phyloP scores from a whole-genome alignment of 331 rosid species.

The Malus hybrid region DNA sequence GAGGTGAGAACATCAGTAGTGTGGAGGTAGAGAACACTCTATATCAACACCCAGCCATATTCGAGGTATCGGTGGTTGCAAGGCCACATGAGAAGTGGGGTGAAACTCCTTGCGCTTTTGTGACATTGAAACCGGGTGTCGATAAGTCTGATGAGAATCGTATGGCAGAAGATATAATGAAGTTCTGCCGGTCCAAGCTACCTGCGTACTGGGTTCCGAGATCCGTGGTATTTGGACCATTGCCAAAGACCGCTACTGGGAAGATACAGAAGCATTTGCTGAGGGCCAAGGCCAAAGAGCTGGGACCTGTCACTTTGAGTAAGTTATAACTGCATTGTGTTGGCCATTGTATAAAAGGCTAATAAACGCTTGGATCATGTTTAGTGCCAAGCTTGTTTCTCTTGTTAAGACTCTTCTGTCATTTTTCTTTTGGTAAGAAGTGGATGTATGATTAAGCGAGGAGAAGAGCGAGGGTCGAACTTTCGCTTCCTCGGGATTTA shows the following conservation, averaged over 20 bases:
- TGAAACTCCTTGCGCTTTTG: constrained; percentile 92
- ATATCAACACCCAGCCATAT: constrained; percentile 56
- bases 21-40: constrained; percentile 70
- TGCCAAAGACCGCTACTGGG: constrained; percentile 89
- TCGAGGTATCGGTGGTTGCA: constrained; percentile 80
- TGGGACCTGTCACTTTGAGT: constrained; percentile 62
- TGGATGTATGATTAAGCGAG: background rate
- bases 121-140: constrained; percentile 51
- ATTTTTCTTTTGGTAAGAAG: background rate
- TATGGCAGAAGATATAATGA: constrained; percentile 54
- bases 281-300: constrained; percentile 56
- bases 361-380: background rate
- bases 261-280: constrained; percentile 86
- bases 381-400: background rate
- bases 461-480: too few species aligned
- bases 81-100: constrained; percentile 90
- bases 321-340: constrained; percentile 33
- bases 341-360: background rate
- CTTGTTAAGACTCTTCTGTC: background rate
- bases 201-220: constrained; percentile 84
- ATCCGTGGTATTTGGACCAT: constrained; percentile 63
- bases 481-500: background rate
- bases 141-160: constrained; percentile 38
- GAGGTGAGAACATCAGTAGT: constrained; percentile 88
- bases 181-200: constrained; percentile 66